Evolutionary conservation across 2,329 filamentous ascomycete genomes (phyloP).

Genomic region (Aureobasidium sp.): DNA sequence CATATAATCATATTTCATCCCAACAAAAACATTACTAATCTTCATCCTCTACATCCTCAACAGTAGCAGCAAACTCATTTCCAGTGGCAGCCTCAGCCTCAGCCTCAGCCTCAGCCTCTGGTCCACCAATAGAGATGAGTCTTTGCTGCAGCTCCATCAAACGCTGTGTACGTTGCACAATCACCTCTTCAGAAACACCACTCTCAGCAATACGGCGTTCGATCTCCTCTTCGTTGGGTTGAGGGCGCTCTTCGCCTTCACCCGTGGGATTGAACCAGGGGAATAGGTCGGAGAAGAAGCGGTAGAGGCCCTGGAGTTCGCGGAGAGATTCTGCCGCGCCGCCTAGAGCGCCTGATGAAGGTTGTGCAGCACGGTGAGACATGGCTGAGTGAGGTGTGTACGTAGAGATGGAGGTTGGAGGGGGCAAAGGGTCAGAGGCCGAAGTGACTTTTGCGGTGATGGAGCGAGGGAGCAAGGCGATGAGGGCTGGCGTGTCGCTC

Average conservation of each 20-base stretch:
- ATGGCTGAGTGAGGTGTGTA: conserved; percentile 18
- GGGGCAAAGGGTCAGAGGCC: conserved; percentile 77
- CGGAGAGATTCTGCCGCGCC: conserved; percentile 20
- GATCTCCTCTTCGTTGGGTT: conserved; percentile 24
- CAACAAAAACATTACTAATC: neutral
- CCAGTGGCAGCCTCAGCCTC: neutral
- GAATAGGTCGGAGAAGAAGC: conserved; percentile 26
- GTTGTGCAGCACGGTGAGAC: conserved; percentile 22
- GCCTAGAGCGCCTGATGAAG: conserved; percentile 5
- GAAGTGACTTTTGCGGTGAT: conserved; percentile 61
- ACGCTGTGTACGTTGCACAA: conserved; percentile 23
- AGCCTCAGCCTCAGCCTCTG: neutral
- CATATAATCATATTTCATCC: neutral
- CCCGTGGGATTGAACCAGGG: conserved; percentile 24
- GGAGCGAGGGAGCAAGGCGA: conserved; percentile 59
- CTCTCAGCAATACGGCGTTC: conserved; percentile 24
- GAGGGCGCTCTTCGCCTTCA: conserved; percentile 16
- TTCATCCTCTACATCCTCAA: neutral
- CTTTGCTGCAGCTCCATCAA: conserved; percentile 25
- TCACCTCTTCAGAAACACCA: conserved; percentile 22
- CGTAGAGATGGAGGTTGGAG: conserved; percentile 40
- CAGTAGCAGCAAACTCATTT: neutral
- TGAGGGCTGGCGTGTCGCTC: conserved; percentile 64
- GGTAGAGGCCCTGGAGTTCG: conserved; percentile 24
- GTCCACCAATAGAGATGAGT: conserved; percentile 19